phyloP scores from a whole-genome alignment of 495 filamentous ascomycete genomes.

The Talaromyces proteolyticus region DNA sequence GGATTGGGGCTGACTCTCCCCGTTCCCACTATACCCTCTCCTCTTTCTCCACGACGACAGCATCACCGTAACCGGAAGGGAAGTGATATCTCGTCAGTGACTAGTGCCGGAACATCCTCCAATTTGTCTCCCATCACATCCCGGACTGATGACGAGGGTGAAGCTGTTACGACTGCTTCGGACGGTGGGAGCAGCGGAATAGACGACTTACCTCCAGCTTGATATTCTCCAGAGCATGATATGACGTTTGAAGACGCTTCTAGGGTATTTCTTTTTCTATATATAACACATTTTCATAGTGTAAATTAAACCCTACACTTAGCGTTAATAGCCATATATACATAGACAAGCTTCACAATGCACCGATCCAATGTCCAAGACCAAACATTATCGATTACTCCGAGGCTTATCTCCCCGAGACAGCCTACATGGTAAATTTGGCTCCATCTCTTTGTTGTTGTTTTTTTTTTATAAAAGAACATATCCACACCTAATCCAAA shows the following conservation, averaged over 20 bases:
- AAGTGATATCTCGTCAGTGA: slow-evolving; percentile 9
- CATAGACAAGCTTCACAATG: not conserved
- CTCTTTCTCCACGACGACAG: slow-evolving; percentile 19
- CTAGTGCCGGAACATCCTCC: slow-evolving; percentile 4
- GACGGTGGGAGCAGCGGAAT: slow-evolving; percentile 11
- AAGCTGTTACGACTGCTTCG: slow-evolving; percentile 16
- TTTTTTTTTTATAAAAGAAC: slow-evolving; percentile 6
- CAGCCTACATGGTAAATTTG: too few species aligned
- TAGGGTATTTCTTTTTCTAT: slow-evolving; percentile 1
- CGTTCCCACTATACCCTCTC: slow-evolving; percentile 21
- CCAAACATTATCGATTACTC: too few species aligned
- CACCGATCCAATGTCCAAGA: not conserved
- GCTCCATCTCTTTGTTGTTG: not conserved
- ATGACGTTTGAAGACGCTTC: slow-evolving; percentile 16
- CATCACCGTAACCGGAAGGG: slow-evolving; percentile 1
- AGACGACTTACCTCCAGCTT: slow-evolving; percentile 7
- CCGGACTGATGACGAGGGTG: slow-evolving; percentile 5
- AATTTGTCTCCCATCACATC: slow-evolving; percentile 4
- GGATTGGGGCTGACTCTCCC: slow-evolving; percentile 33
- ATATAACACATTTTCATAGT: not conserved
- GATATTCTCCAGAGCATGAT: slow-evolving; percentile 11
- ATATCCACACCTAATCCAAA: slow-evolving; percentile 48
- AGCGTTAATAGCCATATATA: not conserved
- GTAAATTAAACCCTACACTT: not conserved
- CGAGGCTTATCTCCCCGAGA: too few species aligned